Base-by-base conservation (phyloP, 345 rosid genomes). In the Toxicodendron radicans region DNA sequence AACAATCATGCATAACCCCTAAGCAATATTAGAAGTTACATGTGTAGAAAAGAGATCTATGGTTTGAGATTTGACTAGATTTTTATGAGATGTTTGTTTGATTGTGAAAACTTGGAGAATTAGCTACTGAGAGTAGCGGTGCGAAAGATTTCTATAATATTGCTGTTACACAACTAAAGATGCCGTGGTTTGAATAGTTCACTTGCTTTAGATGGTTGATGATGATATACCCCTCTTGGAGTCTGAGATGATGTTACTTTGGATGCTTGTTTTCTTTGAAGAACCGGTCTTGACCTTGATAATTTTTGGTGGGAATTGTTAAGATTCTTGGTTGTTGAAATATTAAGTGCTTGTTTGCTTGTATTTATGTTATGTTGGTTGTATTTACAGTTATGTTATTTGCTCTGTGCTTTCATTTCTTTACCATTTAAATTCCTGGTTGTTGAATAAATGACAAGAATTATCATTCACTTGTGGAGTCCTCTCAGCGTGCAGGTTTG, bases 401-500 rank as follows among this genome's bases (percentile, higher is more conserved):
- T 59, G 18, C 12, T 53, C 0, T 41, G 41, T 59, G 35, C 27
- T 10, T 20, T 69, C 35, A 6, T 58, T 9, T 51, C 27, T 17
- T 6, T 70, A 32, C 17, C 3, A 11, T 75, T 45, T 61, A 1
- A 13, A 3, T 66, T 49, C 16, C 45, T 17, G 6, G 33, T 64
- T 73, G 14, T 57, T 51, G 75, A 54, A 11, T 51, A 23, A 49
- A 35, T 60, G 60, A 41, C 13, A 65, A 68, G 13, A 35, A 52
- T 54, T 46, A 51, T 63, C 32, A 77, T 70, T 77, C 72, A 79
- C 77, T 64, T 75, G 78, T 76, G 79, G 70, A 52, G 24, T 75
- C 64, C 35, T 75, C 76, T 58, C 92, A 95, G 98, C 98, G 97
- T 68, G 99, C 99, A 38, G 99, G 99, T 49, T 81, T 95, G 89